phyloP scores from a whole-genome alignment of 2,329 filamentous ascomycete species.

The Aspergillus sp. region DNA sequence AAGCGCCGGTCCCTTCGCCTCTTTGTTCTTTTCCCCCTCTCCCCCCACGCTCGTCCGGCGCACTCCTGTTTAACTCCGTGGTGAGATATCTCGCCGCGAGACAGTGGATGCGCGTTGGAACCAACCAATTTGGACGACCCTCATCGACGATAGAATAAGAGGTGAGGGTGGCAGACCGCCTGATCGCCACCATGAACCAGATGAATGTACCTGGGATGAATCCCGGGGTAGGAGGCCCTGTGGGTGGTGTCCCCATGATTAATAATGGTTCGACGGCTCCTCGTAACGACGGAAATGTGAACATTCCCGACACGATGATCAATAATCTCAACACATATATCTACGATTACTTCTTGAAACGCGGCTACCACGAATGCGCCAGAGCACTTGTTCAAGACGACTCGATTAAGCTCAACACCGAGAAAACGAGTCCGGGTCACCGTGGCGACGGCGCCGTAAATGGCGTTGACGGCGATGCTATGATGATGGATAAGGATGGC shows the following conservation, averaged over 20 bases:
- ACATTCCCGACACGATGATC: slow-evolving; percentile 31
- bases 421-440: slow-evolving; percentile 64
- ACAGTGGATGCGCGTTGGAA: slow-evolving; percentile 30
- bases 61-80: slow-evolving; percentile 20
- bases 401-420: slow-evolving; percentile 53
- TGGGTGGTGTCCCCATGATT: slow-evolving; percentile 55
- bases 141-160: slow-evolving; percentile 20
- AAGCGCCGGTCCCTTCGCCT: slow-evolving; percentile 9
- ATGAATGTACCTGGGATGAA: slow-evolving; percentile 57
- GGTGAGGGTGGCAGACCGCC: slow-evolving; percentile 31
- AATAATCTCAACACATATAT: slow-evolving; percentile 59
- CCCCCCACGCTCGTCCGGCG: slow-evolving; percentile 16
- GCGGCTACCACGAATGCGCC: slow-evolving; percentile 78
- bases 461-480: slow-evolving; percentile 66
- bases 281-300: slow-evolving; percentile 37
- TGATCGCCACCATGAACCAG: slow-evolving; percentile 46
- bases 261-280: slow-evolving; percentile 45
- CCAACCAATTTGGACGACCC: slow-evolving; percentile 15
- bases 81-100: slow-evolving; percentile 15
- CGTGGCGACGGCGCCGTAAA: slow-evolving; percentile 68
- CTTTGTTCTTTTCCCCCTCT: slow-evolving; percentile 3
- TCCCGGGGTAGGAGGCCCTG: slow-evolving; percentile 50
- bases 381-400: slow-evolving; percentile 66
- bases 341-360: slow-evolving; percentile 75
- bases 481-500: slow-evolving; percentile 77